phyloP scores from a whole-genome alignment of 1,139 yeast species.

The Yarrowia galli region DNA sequence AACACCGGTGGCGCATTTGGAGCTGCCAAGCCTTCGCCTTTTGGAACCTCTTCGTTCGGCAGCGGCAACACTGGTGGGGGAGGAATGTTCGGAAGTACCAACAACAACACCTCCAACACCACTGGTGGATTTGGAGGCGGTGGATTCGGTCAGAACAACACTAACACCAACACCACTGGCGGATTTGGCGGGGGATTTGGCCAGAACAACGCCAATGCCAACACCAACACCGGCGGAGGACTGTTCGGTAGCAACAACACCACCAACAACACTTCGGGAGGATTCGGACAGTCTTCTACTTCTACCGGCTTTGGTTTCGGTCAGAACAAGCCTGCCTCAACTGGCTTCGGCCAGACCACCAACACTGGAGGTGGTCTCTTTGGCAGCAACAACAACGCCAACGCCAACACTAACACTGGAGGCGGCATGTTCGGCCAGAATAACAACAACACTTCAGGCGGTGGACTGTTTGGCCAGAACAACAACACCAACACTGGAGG shows the following conservation, averaged over 20 bases:
- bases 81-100: constrained; percentile 48
- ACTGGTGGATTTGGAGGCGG: constrained; percentile 42
- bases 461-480: constrained; percentile 47
- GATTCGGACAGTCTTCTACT: constrained; percentile 47
- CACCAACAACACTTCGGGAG: constrained; percentile 42
- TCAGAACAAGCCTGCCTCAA: constrained; percentile 41
- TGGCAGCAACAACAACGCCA: constrained; percentile 46
- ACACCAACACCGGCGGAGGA: constrained; percentile 40
- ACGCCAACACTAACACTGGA: constrained; percentile 44
- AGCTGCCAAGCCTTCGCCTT: constrained; percentile 41
- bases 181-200: constrained; percentile 48
- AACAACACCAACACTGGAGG: constrained; percentile 41
- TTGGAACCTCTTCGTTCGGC: constrained; percentile 40
- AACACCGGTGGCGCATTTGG: constrained; percentile 41
- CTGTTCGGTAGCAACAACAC: constrained; percentile 41
- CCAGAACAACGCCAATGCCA: constrained; percentile 42
- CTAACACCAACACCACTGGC: constrained; percentile 46
- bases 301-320: too few relatives aligned
- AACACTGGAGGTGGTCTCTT: constrained; percentile 49
- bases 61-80: constrained; percentile 41
- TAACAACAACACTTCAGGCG: constrained; percentile 43
- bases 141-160: constrained; percentile 45
- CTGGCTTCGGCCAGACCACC: constrained; percentile 43
- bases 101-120: constrained; percentile 47
- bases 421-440: constrained; percentile 46